Percentiles rank a stretch among this genome's conserved stretches.
These are phyloP conservation scores for Penicillium rolfsii DNA, from an alignment of 2,329 filamentous ascomycete species.

Conservation along the genomic window DNA sequence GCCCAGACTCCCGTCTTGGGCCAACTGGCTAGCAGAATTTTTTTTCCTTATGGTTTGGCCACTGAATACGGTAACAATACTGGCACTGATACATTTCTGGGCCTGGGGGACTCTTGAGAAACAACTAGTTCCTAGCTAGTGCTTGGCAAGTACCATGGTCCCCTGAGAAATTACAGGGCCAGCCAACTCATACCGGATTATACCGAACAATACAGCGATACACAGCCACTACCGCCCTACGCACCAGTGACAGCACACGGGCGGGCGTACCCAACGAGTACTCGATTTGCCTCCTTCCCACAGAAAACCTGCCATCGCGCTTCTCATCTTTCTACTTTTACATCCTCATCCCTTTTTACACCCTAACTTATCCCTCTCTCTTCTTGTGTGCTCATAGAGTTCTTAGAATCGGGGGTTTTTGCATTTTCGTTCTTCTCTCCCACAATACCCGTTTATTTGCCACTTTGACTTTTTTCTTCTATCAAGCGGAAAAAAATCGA, in stretches of 20 bases:
- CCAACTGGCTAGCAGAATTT: constrained; percentile 20
- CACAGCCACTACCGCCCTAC: background rate
- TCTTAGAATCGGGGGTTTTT: constrained; percentile 37
- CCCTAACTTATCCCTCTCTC: constrained; percentile 32
- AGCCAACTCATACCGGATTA: background rate
- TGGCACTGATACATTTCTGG: background rate
- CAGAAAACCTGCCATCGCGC: constrained; percentile 26
- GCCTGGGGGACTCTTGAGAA: background rate
- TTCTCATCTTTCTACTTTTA: constrained; percentile 29
- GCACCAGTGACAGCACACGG: constrained; percentile 18
- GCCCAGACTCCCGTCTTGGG: background rate
- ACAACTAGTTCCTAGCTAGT: background rate
- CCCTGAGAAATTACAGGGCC: background rate
- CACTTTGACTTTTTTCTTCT: constrained; percentile 32
- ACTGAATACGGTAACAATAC: constrained; percentile 16
- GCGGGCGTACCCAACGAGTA: constrained; percentile 22
- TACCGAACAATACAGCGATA: constrained; percentile 1
- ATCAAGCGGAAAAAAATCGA: constrained; percentile 28
- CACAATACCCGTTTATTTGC: constrained; percentile 24
- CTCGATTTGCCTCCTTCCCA: constrained; percentile 36
- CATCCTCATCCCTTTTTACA: constrained; percentile 34
- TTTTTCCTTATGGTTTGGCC: constrained; percentile 1
- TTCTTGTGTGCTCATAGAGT: constrained; percentile 37
- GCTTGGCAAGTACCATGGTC: constrained; percentile 3
- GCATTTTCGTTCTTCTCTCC: constrained; percentile 31